phyloP scores from a whole-genome alignment of 192 early-diverging fungal genomes.

The Entophlyctis luteolus region DNA sequence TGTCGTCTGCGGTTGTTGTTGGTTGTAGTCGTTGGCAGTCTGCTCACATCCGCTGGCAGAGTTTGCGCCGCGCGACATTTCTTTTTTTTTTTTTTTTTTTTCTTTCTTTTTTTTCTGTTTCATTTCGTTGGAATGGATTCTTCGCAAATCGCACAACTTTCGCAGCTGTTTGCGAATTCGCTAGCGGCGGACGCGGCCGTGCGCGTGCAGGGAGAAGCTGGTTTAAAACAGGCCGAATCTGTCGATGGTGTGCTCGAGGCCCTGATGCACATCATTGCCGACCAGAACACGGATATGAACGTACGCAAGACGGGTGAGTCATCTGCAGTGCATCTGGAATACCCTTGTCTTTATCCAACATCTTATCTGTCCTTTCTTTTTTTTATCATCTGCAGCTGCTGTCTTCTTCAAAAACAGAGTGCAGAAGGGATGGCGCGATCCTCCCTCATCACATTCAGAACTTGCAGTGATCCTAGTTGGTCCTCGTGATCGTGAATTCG shows the following conservation, averaged over 20 bases:
- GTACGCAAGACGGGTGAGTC: conserved; percentile 42
- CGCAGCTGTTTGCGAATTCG: conserved; percentile 29
- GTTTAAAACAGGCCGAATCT: conserved; percentile 59
- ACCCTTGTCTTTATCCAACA: neutral
- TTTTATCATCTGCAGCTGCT: conserved; percentile 42
- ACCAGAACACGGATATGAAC: conserved; percentile 8
- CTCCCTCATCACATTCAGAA: conserved; percentile 16
- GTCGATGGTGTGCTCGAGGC: conserved; percentile 49
- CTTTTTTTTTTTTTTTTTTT: conserved; percentile 37
- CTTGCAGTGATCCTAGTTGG: conserved; percentile 51
- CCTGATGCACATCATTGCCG: conserved; percentile 38
- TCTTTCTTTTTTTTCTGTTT: conserved; percentile 21
- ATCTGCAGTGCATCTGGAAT: too few relatives aligned
- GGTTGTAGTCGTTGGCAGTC: too few relatives aligned
- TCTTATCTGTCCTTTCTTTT: neutral
- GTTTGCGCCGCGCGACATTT: too few relatives aligned
- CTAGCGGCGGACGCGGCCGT: conserved; percentile 72
- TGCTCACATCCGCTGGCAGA: too few relatives aligned
- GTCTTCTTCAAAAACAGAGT: conserved; percentile 91
- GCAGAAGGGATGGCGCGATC: conserved; percentile 62
- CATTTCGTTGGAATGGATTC: neutral
- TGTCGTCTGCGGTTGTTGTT: too few relatives aligned
- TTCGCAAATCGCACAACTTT: neutral
- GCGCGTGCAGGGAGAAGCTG: conserved; percentile 77
- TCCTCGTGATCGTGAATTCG: conserved; percentile 57